Percentiles rank a stretch among this genome's conserved stretches.
phyloP scores from a whole-genome alignment of 768 basidiomycete genomes.

The Macrolepiota albuminosa region DNA sequence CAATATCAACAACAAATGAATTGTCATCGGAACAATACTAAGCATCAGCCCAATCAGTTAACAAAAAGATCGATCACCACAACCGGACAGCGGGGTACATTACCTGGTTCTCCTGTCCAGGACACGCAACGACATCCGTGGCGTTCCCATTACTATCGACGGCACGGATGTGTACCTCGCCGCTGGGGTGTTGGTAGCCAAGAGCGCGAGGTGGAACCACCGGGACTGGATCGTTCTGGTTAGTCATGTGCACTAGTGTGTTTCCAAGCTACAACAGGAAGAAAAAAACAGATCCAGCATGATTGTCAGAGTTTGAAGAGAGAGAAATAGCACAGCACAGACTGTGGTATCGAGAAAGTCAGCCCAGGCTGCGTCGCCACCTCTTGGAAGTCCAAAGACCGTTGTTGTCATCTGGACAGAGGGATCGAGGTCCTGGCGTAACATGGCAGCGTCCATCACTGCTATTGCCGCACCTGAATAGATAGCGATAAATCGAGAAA shows the following conservation, averaged over 20 bases:
- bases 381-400: constrained; percentile 39
- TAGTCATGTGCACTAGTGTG: constrained; percentile 29
- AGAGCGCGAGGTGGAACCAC: constrained; percentile 30
- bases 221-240: constrained; percentile 41
- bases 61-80: neutral
- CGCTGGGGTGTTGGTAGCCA: constrained; percentile 31
- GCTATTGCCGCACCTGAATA: constrained; percentile 37
- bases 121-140: constrained; percentile 26
- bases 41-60: neutral
- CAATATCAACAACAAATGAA: neutral
- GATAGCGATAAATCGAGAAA: too few species aligned
- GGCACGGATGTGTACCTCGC: constrained; percentile 38
- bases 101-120: constrained; percentile 35
- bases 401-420: constrained; percentile 28
- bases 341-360: constrained; percentile 33
- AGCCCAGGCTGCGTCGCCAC: constrained; percentile 41
- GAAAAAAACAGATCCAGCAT: neutral
- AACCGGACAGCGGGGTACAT: too few species aligned
- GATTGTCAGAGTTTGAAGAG: neutral
- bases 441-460: constrained; percentile 38
- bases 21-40: constrained; percentile 24
- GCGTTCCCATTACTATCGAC: constrained; percentile 24
- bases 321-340: neutral
- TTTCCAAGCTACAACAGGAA: constrained; percentile 17
- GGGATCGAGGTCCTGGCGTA: constrained; percentile 30